Base-by-base conservation (phyloP, 352 stramenopile species). In the Pythium plurisporium region DNA sequence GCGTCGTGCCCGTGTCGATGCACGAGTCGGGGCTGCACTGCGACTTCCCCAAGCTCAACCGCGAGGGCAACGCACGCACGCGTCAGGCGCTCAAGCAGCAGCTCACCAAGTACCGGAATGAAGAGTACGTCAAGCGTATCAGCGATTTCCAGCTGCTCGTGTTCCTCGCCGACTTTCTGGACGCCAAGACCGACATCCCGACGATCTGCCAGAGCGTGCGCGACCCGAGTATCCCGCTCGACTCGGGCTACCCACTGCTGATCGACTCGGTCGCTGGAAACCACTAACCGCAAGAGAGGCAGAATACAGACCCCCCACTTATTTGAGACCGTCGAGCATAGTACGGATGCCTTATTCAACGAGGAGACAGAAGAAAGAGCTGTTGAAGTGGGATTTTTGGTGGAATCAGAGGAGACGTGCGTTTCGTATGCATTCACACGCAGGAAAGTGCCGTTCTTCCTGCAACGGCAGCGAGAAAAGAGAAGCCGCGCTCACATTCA, bases 71-170 rank as follows among this genome's bases (percentile, higher is more conserved):
- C 15, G 63, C 46, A 31, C 96, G 91, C 49, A 93, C 79, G 45
- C 86, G 96, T 31, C 72, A 87, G 27, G 95, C 96, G 61, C 86
- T 99, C 58, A 98, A 98, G 71, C 40, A 76, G 49, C 92, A 98
- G 73, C 75, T 99, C 22, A 76, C 82, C 37, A 78, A 76, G 53
- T 80, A 88, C 63, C 67, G 70, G 33, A 50, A 60, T 50, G 67
- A 89, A 44, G 53, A 65, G 23, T 95, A 82, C 68, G 64, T 94
- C 15, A 95, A 98, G 74, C 78, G 96, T 55, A 82, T 99, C 63
- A 87, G 78, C 51, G 96, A 99, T 66, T 99, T 99, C 75, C 91
- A 98, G 51, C 70, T 99, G 38, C 73, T 99, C 11, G 67, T 99
- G 22, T 99, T 98, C 62, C 67, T 99, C 37, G 76, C 82, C 36